A percentile compares a stretch with the other conserved stretches of the same genome.
Evolutionary conservation across 75 land plant species (phyloP).

Genomic region (Selaginella tamariscina): DNA sequence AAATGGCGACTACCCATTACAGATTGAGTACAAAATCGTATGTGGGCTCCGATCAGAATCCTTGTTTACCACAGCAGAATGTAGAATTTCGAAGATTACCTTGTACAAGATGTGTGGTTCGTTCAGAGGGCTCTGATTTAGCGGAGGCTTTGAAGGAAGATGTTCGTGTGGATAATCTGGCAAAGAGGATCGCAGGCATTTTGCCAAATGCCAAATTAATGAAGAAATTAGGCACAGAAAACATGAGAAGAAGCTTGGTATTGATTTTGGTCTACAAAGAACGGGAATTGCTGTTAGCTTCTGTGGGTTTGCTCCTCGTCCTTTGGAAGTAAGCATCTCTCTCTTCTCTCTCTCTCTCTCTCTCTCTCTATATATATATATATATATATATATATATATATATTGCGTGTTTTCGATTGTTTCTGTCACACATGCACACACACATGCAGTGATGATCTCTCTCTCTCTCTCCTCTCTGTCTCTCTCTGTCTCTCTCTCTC

Average conservation of each 20-base stretch:
- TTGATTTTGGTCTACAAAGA: slow-evolving; percentile 51
- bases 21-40: too few relatives aligned
- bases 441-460: too few relatives aligned
- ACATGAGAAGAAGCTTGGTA: slow-evolving; percentile 27
- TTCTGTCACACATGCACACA: too few relatives aligned
- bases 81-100: too few relatives aligned
- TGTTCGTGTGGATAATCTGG: slow-evolving; percentile 6
- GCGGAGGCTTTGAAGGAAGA: too few relatives aligned
- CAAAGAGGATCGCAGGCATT: not conserved
- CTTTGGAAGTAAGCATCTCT: slow-evolving; percentile 39
- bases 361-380: not conserved
- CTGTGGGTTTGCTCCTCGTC: slow-evolving; percentile 60
- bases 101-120: too few relatives aligned
- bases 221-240: not conserved
- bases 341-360: not conserved
- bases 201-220: not conserved
- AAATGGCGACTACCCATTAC: too few relatives aligned
- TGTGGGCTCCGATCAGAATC: too few relatives aligned
- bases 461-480: not conserved
- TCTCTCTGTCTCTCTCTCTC: not conserved
- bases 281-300: slow-evolving; percentile 62
- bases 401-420: too few relatives aligned
- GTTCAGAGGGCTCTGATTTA: too few relatives aligned
- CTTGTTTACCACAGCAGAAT: too few relatives aligned
- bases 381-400: not conserved